Evolutionary conservation across 495 filamentous ascomycete genomes (phyloP).

Genomic region (Penicillium salamii): DNA sequence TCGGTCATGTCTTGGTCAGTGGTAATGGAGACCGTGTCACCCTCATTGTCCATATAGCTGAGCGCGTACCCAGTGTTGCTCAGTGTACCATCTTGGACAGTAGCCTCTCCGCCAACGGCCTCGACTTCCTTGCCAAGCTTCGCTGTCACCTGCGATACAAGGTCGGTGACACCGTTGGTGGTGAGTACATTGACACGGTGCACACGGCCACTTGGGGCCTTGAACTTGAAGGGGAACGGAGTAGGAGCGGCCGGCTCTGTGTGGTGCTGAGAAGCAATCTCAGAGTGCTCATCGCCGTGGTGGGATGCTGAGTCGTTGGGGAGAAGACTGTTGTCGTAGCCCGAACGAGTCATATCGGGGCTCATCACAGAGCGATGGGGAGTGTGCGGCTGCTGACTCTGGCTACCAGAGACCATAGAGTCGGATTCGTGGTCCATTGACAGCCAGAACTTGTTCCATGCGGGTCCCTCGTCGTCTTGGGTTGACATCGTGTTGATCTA

Average conservation of each 20-base stretch:
- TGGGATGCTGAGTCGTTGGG: constrained; percentile 95
- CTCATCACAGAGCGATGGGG: constrained; percentile 69
- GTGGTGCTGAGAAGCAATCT: constrained; percentile 52
- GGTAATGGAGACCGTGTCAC: constrained; percentile 96
- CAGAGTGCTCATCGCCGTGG: constrained; percentile 73
- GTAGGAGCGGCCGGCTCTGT: constrained; percentile 59
- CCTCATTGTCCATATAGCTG: constrained; percentile 96
- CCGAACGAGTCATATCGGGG: constrained; percentile 64
- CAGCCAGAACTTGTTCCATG: constrained; percentile 99
- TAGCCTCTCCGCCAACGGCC: constrained; percentile 77
- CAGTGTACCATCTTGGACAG: constrained; percentile 71
- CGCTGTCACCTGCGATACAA: constrained; percentile 73
- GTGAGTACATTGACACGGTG: constrained; percentile 86
- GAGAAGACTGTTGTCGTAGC: constrained; percentile 75
- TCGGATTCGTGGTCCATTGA: constrained; percentile 96
- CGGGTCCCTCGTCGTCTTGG: constrained; percentile 86
- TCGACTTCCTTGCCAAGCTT: constrained; percentile 90
- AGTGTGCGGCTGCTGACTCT: constrained; percentile 60
- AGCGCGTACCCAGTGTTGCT: constrained; percentile 83
- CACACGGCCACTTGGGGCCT: constrained; percentile 92
- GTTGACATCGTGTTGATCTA: constrained; percentile 76
- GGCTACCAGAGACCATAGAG: constrained; percentile 91
- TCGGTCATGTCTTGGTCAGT: constrained; percentile 91
- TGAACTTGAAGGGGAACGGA: constrained; percentile 99
- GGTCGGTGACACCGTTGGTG: constrained; percentile 73